phyloP scores from a whole-genome alignment of 2,329 filamentous ascomycete genomes.

The Colletotrichum phormii region DNA sequence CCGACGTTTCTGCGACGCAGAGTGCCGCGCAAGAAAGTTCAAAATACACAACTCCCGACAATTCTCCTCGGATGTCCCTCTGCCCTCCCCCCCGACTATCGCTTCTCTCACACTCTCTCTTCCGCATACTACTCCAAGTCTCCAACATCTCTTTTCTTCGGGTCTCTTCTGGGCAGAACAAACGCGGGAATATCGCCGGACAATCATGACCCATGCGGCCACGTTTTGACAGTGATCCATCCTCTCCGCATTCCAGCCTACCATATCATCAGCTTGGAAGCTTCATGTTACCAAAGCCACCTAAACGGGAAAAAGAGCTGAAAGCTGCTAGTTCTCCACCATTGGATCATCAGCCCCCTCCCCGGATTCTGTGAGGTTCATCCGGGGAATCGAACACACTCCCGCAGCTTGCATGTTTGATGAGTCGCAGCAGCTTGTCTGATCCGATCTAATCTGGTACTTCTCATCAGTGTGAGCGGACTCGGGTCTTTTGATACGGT shows the following conservation, averaged over 20 bases:
- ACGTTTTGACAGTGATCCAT: background rate
- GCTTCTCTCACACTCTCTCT: background rate
- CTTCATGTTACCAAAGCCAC: background rate
- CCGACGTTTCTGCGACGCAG: slow-evolving; percentile 28
- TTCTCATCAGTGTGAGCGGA: background rate
- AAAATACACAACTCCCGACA: slow-evolving; percentile 17
- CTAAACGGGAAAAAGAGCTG: background rate
- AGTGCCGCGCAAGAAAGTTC: background rate
- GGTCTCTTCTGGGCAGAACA: background rate
- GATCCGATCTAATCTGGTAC: background rate
- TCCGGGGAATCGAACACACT: background rate
- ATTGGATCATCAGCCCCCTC: background rate
- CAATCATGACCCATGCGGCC: background rate
- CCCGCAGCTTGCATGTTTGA: background rate
- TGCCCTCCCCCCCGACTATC: background rate
- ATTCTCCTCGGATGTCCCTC: slow-evolving; percentile 33
- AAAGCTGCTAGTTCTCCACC: background rate
- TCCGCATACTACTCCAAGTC: background rate
- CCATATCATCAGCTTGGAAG: background rate
- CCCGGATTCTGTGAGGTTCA: background rate
- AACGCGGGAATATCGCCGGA: slow-evolving; percentile 1
- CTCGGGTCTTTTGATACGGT: too few species aligned
- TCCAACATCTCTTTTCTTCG: background rate
- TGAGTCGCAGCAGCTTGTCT: background rate
- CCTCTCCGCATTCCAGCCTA: background rate